Evolutionary conservation across 2,329 filamentous ascomycete genomes (phyloP), one percentile per base, ranked within the genome.

Genomic region (Colletotrichum sp.): DNA sequence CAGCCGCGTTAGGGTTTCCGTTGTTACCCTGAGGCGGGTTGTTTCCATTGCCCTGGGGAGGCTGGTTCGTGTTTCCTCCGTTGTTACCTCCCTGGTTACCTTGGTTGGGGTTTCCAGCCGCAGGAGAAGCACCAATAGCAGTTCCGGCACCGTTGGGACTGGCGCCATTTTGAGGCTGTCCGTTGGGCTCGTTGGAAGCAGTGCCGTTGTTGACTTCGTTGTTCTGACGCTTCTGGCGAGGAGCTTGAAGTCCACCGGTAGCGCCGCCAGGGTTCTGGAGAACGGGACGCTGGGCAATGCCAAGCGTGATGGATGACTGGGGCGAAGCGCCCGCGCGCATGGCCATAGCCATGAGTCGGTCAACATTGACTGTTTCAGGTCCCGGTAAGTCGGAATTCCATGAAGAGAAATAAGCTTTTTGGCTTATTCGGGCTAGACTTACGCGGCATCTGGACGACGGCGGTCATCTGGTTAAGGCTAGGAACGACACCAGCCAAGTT

Each of bases 371-470:
- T 79, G 73, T 76, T 76, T 76, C 73, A 76, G 13, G 36, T 26
- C 15, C 30, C 49, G n/a, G 65, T 72, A 34, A 78, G 75, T 72
- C 52, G 62, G 15, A 60, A 44, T 8, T 10, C 26, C 34, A 18
- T 30, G 52, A 59, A 62, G 15, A 44, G 6, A 18, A 36, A 34
- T n/a, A 72, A 52, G 62, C 34, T 64, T 73, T 63, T 71, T 36
- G 44, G 62, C 5, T 13, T 15, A 1, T 52, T 52, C 2, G n/a
- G 44, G n/a, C n/a, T 52, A 52, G n/a, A 78, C 78, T 69, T 71
- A 79, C 78, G 68, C 26, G 78, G 78, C 36, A 79, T 67, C 62
- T 79, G 78, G 32, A 79, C 78, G 32, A 79, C 78, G 32, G 78
- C 78, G 2, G 78, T 76, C 78, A 79, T 79, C 24, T 21, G 32